Evolutionary conservation across 176 grass and related monocot genomes (phyloP), one percentile per base, ranked within the genome.

Genomic region (Poa pratensis): DNA sequence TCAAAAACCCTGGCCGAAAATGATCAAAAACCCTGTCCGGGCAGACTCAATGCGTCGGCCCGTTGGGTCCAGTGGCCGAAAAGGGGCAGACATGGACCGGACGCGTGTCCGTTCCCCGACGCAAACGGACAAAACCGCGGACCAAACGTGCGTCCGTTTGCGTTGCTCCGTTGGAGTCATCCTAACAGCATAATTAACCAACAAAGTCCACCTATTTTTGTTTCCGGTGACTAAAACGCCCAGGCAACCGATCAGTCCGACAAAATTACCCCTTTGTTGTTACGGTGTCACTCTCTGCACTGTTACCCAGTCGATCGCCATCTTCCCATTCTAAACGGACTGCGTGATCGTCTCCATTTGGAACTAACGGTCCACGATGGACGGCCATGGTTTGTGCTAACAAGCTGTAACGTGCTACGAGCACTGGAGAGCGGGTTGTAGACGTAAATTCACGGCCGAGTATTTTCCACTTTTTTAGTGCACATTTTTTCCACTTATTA

Each of bases 201-300:
- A 11, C 4, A 59, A 59, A 59, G 57, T 59, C 57, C 2, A 59
- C 57, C 3, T n/a, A 24, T 24, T 59, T 59, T 2, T 23, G n/a
- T 59, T 24, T 10, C 57, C 57, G 60, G 58, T 14, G 12, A 69
- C 34, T 73, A 80, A 40, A 2, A 3, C 0, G 5, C 17, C 50
- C 12, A 73, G 70, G 11, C 13, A 39, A 17, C 57, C 43, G 10
- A 74, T 15, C n/a, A 1, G 19, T 7, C 30, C 19, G 54, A 50
- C 67, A 71, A 72, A 86, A 46, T 63, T 80, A 35, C 42, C 20
- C 24, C 7, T 64, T 13, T 59, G 57, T 62, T 23, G 10, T 9
- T 68, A 11, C 6, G 22, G 8, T 19, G 51, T n/a, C 19, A 37
- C 2, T 3, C 30, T 40, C 23, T 14, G 32, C 75, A 9, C 32